Evolutionary conservation across 2,329 filamentous ascomycete genomes (phyloP).

Genomic region (Colletotrichum gloeosporioides): DNA sequence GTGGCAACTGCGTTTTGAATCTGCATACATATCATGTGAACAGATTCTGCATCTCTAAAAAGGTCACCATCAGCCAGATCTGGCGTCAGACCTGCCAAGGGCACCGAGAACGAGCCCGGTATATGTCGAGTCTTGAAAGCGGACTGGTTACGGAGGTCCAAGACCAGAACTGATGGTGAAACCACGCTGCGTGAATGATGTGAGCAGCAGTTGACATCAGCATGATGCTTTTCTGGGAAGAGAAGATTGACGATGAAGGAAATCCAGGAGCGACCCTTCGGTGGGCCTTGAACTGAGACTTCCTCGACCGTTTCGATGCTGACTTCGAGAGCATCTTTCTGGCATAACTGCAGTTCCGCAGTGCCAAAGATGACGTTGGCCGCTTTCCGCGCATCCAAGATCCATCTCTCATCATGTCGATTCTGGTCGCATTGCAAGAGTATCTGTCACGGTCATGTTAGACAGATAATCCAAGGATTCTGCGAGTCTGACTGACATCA

Average conservation of each 20-base stretch:
- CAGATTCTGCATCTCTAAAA: conserved; percentile 3
- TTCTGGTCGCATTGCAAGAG: conserved; percentile 28
- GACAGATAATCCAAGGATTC: fast-evolving
- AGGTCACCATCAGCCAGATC: neutral
- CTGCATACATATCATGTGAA: neutral
- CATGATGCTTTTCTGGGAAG: neutral
- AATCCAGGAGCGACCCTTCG: neutral
- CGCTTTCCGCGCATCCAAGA: conserved; percentile 22
- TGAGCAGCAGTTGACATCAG: neutral
- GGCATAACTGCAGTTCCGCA: neutral
- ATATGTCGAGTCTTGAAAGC: conserved; percentile 7
- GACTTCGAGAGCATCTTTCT: neutral
- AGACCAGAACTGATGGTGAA: neutral
- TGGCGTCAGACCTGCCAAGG: neutral
- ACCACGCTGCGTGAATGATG: neutral
- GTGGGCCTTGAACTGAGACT: neutral
- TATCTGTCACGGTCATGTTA: conserved; percentile 8
- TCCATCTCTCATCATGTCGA: conserved; percentile 32
- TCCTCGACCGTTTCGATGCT: neutral
- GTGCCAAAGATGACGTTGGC: conserved; percentile 17
- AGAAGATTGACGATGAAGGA: neutral
- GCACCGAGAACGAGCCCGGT: neutral
- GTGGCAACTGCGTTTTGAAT: neutral
- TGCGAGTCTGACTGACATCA: neutral
- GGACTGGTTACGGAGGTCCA: neutral